phyloP scores from a whole-genome alignment of 2,329 filamentous ascomycete genomes.

The Paraphaeosphaeria sporulosa region DNA sequence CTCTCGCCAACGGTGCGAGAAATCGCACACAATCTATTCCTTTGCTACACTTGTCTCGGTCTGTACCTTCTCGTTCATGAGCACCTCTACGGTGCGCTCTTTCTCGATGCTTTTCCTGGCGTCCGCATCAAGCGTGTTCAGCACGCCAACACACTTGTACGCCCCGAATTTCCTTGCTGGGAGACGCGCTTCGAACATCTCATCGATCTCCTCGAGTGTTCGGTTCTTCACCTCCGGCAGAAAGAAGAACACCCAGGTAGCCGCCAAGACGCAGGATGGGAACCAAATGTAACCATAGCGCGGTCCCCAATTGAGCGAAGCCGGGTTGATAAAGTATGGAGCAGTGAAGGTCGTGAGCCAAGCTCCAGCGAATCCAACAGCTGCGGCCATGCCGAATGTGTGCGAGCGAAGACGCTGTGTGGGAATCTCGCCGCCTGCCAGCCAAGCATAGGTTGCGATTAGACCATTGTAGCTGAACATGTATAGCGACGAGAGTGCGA shows the following conservation, averaged over 20 bases:
- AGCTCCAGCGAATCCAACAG: constrained; percentile 61
- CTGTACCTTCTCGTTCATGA: constrained; percentile 37
- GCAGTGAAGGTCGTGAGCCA: constrained; percentile 67
- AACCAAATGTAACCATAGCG: constrained; percentile 66
- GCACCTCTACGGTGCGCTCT: constrained; percentile 33
- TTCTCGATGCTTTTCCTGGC: constrained; percentile 34
- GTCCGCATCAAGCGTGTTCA: constrained; percentile 21
- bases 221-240: constrained; percentile 63
- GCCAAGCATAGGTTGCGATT: constrained; percentile 65
- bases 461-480: constrained; percentile 63
- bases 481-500: constrained; percentile 62
- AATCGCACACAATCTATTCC: constrained; percentile 22
- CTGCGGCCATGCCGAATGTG: constrained; percentile 63
- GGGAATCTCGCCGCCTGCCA: constrained; percentile 64
- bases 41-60: constrained; percentile 33
- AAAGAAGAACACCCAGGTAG: constrained; percentile 52
- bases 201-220: constrained; percentile 63
- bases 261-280: constrained; percentile 43
- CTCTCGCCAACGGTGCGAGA: neutral
- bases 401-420: constrained; percentile 64
- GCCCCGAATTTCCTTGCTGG: constrained; percentile 54
- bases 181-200: constrained; percentile 58
- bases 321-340: constrained; percentile 67
- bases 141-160: constrained; percentile 45
- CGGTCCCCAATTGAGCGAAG: constrained; percentile 63